A percentile compares a stretch with the other conserved stretches of the same genome.
phyloP scores from a whole-genome alignment of 1,139 yeast species.

The Petasospora rhodanensis region DNA sequence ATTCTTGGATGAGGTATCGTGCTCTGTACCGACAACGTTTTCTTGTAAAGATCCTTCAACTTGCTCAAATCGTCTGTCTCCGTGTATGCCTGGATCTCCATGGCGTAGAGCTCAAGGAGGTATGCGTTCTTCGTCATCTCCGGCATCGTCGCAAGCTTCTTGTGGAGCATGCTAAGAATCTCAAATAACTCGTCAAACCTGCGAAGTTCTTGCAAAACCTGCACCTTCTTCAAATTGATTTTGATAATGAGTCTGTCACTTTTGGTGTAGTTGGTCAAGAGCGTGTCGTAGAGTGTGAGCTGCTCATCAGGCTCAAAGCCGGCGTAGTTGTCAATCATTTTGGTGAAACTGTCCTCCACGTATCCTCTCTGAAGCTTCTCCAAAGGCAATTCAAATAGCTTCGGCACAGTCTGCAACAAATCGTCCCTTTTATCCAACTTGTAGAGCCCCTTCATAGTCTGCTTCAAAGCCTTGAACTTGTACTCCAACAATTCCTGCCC shows the following conservation, averaged over 20 bases:
- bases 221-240: slow-evolving; percentile 48
- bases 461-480: slow-evolving; percentile 60
- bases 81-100: slow-evolving; percentile 53
- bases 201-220: slow-evolving; percentile 39
- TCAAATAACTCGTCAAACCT: slow-evolving; percentile 35
- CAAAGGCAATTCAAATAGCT: slow-evolving; percentile 31
- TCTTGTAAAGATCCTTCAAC: slow-evolving; percentile 45
- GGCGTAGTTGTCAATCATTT: slow-evolving; percentile 46
- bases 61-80: slow-evolving; percentile 34
- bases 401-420: slow-evolving; percentile 31
- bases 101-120: slow-evolving; percentile 59
- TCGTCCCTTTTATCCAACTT: slow-evolving; percentile 32
- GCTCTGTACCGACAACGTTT: slow-evolving; percentile 45
- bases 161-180: slow-evolving; percentile 40
- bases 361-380: slow-evolving; percentile 38
- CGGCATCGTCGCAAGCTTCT: slow-evolving; percentile 34
- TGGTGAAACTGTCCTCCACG: slow-evolving; percentile 58
- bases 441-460: slow-evolving; percentile 53
- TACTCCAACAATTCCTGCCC: slow-evolving; percentile 11
- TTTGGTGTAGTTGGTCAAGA: slow-evolving; percentile 24
- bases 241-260: slow-evolving; percentile 56
- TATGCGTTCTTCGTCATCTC: slow-evolving; percentile 44
- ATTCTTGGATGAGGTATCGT: slow-evolving; percentile 76
- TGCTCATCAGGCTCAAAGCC: slow-evolving; percentile 24
- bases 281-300: slow-evolving; percentile 14